Evolutionary conservation across 2,329 filamentous ascomycete genomes (phyloP), one percentile per base, ranked within the genome.

Genomic region (Aspergillus texensis): DNA sequence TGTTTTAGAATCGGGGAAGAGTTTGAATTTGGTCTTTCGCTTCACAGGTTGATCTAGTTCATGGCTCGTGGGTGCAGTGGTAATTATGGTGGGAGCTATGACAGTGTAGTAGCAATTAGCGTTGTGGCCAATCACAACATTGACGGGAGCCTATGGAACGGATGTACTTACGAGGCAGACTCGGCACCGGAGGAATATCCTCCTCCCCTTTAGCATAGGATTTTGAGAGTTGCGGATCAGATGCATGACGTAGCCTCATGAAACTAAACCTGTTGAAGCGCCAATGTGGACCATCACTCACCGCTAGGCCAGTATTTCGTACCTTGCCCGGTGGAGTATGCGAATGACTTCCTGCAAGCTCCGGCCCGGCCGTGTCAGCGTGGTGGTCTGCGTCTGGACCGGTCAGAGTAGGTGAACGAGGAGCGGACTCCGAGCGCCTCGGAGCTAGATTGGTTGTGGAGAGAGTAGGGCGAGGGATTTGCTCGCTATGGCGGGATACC

Each of bases 201-300:
- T 85, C 79, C 80, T 85, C 74, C 82, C 88, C 73, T 86, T 83
- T 70, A 83, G 88, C 71, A 75, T 90, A 93, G 58, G 90, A 90
- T 75, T 88, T 83, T 12, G 92, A 93, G 65, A 98, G 81, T 77
- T 97, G 93, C 57, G 93, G 91, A 80, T 98, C 94, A 10, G 94
- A 97, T 65, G 93, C 94, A 85, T 97, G 94, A 72, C 93, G 91
- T 77, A 95, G 93, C 74, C 90, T 89, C 80, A 97, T 82, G 78
- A 96, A 78, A 72, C 84, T 88, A 76, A 89, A 88, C 62, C 86
- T 81, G 68, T 85, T 79, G 52, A 76, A 73, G 62, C 73, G 73
- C 65, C 70, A 60, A 57, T 67, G 72, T 30, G 74, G 67, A 46
- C 68, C 64, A 26, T 72, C 71, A 5, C 60, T 68, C 3, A 66